Base-by-base conservation (phyloP, 2,329 filamentous ascomycete species). In the Metarhizium album region DNA sequence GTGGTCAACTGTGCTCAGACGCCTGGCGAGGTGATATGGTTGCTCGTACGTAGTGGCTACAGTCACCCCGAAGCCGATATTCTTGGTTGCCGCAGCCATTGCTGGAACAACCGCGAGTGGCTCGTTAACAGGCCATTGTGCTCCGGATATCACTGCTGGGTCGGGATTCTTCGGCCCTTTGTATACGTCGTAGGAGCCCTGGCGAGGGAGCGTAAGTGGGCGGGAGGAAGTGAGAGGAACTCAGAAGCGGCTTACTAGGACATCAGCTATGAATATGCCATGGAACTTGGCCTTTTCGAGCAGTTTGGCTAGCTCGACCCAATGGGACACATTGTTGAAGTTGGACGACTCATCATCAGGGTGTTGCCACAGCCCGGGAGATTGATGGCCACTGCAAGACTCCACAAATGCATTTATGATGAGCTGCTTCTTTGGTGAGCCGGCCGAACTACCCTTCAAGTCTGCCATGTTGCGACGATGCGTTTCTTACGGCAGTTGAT, bases 71-170 rank as follows among this genome's bases (percentile, higher is more conserved):
- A 87, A 86, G 0, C 76, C 79, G n/a, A 87, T 74, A 52, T 72
- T 84, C 55, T 78, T 75, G 0, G 83, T 86, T 0, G 72, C 82
- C 1, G 82, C 82, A 1, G 83, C 82, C 81, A 86, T 84, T 2
- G 82, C 81, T 2, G 82, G 73, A 0, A 86, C 71, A 2, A 82
- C 73, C 6, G 61, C 55, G 2, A 86, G 60, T 0, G 83, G 83
- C 60, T 87, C 83, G 53, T 84, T 85, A n/a, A 86, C 79, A 0
- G 83, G 83, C 75, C 80, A 86, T 63, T 87, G 83, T 0, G 82
- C 80, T 1, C 80, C 83, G 0, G 80, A 78, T 1, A 73, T 62
- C 46, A 84, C 75, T 0, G 81, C 79, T 0, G 82, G 76, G 3
- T 76, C 73, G 3, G 70, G 65, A 0, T 64, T 65, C 9, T 54